phyloP scores from a whole-genome alignment of 768 basidiomycete species.

The Rhizopogon salebrosus region DNA sequence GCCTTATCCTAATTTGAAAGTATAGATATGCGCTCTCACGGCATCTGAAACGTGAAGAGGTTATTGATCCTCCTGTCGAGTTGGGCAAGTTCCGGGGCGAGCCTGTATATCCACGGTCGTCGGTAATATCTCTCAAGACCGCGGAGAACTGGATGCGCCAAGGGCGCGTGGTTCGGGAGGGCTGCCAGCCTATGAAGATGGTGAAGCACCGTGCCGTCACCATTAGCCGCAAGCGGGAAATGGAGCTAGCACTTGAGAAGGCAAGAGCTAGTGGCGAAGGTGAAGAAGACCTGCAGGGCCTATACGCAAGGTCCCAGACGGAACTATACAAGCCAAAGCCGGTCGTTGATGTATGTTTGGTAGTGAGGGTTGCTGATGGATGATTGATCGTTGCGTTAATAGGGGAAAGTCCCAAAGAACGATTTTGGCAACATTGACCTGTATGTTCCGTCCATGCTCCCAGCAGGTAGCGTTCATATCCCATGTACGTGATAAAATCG shows the following conservation, averaged over 20 bases:
- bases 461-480: slow-evolving; percentile 78
- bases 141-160: slow-evolving; percentile 93
- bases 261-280: slow-evolving; percentile 29
- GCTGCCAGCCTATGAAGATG: slow-evolving; percentile 84
- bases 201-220: slow-evolving; percentile 84
- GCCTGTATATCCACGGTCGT: slow-evolving; percentile 80
- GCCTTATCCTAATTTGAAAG: slow-evolving; percentile 3
- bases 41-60: slow-evolving; percentile 85
- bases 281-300: slow-evolving; percentile 73
- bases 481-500: slow-evolving; percentile 61
- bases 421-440: slow-evolving; percentile 96
- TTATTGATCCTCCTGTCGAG: slow-evolving; percentile 75
- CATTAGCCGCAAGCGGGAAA: slow-evolving; percentile 68
- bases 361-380: not conserved
- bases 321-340: slow-evolving; percentile 75
- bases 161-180: slow-evolving; percentile 67
- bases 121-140: slow-evolving; percentile 83
- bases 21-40: slow-evolving; percentile 76
- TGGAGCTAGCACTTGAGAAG: slow-evolving; percentile 50
- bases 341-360: slow-evolving; percentile 61
- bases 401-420: slow-evolving; percentile 95
- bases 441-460: slow-evolving; percentile 93
- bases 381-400: slow-evolving; percentile 8
- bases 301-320: slow-evolving; percentile 85
- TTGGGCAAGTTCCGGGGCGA: slow-evolving; percentile 92